Evolutionary conservation across 1,284 basidiomycete genomes (phyloP).

Genomic region (Austroboletus niveus): DNA sequence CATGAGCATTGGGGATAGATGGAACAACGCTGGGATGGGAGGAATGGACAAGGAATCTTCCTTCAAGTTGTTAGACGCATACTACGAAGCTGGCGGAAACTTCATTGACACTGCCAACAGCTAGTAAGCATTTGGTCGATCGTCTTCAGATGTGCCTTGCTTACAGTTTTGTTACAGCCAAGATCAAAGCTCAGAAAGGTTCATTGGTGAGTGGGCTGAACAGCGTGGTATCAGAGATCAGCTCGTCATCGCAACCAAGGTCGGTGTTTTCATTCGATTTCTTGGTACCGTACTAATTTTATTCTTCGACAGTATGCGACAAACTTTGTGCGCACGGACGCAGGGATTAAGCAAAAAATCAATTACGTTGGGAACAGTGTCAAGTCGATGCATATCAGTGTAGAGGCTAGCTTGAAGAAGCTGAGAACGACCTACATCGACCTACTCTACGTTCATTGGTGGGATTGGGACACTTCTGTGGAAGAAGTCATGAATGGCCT

Average conservation of each 20-base stretch:
- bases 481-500: constrained; percentile 46
- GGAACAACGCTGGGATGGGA: constrained; percentile 35
- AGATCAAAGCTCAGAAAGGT: constrained; percentile 39
- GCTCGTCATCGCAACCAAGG: constrained; percentile 48
- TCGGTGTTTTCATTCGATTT: constrained; percentile 4
- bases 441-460: constrained; percentile 39
- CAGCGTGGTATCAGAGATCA: constrained; percentile 42
- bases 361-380: constrained; percentile 38
- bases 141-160: not conserved
- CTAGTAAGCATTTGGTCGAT: constrained; percentile 24
- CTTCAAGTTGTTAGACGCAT: constrained; percentile 43
- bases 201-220: constrained; percentile 49
- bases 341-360: constrained; percentile 20
- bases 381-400: constrained; percentile 32
- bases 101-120: constrained; percentile 39
- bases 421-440: constrained; percentile 41
- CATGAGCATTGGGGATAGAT: constrained; percentile 52
- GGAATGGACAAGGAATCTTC: constrained; percentile 37
- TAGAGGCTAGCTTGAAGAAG: constrained; percentile 39
- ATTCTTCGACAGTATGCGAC: constrained; percentile 29
- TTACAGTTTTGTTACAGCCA: constrained; percentile 27
- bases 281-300: not conserved
- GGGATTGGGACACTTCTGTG: constrained; percentile 39
- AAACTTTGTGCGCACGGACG: constrained; percentile 24
- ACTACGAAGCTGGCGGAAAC: constrained; percentile 38